Evolutionary conservation across 306 rosid species (phyloP).

Genomic region (Acmispon strigosus): DNA sequence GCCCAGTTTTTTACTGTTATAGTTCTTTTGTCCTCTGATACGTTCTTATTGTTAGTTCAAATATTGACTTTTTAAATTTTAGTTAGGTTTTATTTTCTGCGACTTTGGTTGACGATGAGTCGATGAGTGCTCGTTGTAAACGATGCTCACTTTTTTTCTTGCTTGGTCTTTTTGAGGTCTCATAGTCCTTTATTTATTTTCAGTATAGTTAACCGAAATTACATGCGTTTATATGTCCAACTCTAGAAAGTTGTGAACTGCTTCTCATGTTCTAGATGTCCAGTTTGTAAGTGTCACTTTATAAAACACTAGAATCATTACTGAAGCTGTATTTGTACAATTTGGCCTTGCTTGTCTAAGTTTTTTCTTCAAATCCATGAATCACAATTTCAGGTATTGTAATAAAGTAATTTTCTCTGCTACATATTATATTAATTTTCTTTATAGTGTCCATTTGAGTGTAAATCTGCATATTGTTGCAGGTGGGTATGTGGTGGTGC

Average conservation of each 20-base stretch:
- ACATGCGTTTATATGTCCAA: background rate
- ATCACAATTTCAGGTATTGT: background rate
- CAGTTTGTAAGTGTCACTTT: background rate
- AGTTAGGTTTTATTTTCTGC: background rate
- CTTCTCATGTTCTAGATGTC: background rate
- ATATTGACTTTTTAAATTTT: background rate
- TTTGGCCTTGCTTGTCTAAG: background rate
- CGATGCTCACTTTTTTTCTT: background rate
- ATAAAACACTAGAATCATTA: background rate
- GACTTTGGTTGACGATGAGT: background rate
- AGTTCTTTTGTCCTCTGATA: background rate
- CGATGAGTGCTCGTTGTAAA: background rate
- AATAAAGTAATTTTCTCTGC: background rate
- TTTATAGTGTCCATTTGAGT: background rate
- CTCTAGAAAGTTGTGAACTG: background rate
- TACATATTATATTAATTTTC: background rate
- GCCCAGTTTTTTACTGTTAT: background rate
- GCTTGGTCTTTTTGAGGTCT: background rate
- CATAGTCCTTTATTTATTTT: background rate
- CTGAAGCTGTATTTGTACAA: background rate
- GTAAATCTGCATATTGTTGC: slow-evolving; percentile 19
- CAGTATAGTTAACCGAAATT: background rate
- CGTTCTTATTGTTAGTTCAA: background rate
- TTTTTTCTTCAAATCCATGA: background rate
- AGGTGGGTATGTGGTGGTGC: slow-evolving; percentile 54